Conservation (phyloP, 108 stramenopile species). For the Fistulifera solaris region DNA sequence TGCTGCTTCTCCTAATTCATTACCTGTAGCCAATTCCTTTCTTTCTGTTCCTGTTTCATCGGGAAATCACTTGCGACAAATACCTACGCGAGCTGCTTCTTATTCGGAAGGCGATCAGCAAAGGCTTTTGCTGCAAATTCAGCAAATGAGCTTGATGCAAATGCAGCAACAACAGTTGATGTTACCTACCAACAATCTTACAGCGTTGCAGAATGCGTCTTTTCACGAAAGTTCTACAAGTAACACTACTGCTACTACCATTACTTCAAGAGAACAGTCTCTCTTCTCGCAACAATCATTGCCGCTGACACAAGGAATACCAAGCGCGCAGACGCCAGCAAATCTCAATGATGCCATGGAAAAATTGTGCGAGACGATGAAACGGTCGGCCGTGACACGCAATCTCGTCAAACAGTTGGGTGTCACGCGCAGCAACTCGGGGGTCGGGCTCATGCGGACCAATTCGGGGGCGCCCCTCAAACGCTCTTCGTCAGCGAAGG, state of each 20-base stretch:
- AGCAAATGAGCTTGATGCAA: neutral
- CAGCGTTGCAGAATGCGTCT: no score
- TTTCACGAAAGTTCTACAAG: no score
- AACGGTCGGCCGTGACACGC: slow-evolving; percentile 40
- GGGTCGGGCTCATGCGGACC: slow-evolving; percentile 1
- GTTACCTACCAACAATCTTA: no score
- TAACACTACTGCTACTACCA: no score
- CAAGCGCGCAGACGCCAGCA: no score
- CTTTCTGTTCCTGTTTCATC: no score
- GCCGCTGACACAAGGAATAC: neutral
- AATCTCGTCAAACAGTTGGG: slow-evolving; percentile 34
- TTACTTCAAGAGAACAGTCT: neutral
- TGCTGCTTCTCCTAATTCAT: no score
- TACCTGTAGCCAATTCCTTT: no score
- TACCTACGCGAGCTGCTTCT: no score
- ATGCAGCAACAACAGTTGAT: slow-evolving; percentile 1
- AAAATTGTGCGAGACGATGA: slow-evolving; percentile 44
- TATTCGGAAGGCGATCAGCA: no score
- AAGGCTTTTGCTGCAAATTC: neutral
- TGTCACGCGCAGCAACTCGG: slow-evolving; percentile 1
- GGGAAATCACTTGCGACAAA: no score
- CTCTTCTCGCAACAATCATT: neutral
- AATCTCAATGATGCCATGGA: slow-evolving; percentile 30
- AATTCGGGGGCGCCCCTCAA: neutral
- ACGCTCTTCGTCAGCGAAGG: neutral